Base-by-base conservation (phyloP, 1,284 basidiomycete species). In the Prillingera fragicola region DNA sequence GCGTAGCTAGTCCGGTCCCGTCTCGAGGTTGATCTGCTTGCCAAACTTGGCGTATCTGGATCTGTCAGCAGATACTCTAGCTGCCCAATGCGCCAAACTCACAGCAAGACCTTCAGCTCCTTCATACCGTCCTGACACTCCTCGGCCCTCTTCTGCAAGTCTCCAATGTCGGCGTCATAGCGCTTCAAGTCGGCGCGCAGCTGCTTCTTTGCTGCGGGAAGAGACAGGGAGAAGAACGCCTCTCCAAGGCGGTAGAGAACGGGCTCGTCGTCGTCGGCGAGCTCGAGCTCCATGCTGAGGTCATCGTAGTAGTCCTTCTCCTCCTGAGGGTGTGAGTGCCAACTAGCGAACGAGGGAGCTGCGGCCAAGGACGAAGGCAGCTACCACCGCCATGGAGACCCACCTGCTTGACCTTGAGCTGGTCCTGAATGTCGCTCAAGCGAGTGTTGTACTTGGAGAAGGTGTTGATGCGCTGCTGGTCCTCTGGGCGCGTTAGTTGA, bases 221-320 rank as follows among this genome's bases (percentile, higher is more conserved):
- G 80, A 1, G 81, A 73, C 40, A 98, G 74, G 56, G 87, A 82
- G 23, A 95, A 75, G 70, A 94, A 96, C 0, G 88, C 77, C 65
- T 96, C 89, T 60, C 90, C 90, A 33, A 95, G 77, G 70, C 83
- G 85, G 76, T 96, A 97, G 83, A 90, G 65, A 5, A 94, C 79
- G 1, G 75, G 75, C 48, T 86, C 77, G 49, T 85, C 82, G 48
- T 86, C 78, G 49, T 87, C 85, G 56, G 91, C 87, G 53, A 95
- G 89, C 1, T 83, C 81, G 14, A 96, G 79, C 62, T 97, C 89
- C 50, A 81, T 86, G 2, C 80, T 74, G 21, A 96, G 77, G 63
- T 95, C 89, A 55, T 95, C 90, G 12, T 95, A 78, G 7, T 87
- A 84, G 59, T 96, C 91, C 67, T 91, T 92, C 70, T 94, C 88